A percentile compares a stretch with the other conserved stretches of the same genome.
These are phyloP conservation scores for Sedum album DNA, from an alignment of 164 flowering plant species.

Conservation along the genomic window DNA sequence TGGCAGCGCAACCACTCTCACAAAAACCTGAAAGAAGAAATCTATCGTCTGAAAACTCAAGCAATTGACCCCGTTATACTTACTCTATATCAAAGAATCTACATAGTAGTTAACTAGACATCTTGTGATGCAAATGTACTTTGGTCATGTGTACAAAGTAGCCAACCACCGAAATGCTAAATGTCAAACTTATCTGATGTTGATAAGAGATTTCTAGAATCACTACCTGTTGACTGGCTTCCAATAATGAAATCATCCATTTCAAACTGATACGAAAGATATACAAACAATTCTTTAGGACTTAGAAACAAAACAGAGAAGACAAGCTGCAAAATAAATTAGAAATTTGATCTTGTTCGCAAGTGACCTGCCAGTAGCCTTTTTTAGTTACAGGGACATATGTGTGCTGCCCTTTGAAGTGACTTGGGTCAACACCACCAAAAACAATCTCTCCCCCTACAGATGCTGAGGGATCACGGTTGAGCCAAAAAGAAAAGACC, in stretches of 20 bases:
- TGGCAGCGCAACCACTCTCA: slow-evolving; percentile 48
- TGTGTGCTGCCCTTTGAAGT: slow-evolving; percentile 42
- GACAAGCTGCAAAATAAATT: not conserved
- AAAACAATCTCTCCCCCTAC: slow-evolving; percentile 51
- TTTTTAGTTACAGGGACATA: slow-evolving; percentile 43
- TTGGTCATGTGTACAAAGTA: not conserved
- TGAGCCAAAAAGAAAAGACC: slow-evolving; percentile 55
- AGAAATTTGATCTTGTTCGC: not conserved
- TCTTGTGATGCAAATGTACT: not conserved
- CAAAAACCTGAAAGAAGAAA: slow-evolving; percentile 34
- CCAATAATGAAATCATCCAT: slow-evolving; percentile 69
- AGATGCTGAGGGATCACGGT: slow-evolving; percentile 24
- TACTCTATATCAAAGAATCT: too few relatives aligned
- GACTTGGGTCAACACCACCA: slow-evolving; percentile 47
- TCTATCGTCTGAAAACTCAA: not conserved
- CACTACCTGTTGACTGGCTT: slow-evolving; percentile 56
- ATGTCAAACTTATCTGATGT: not conserved
- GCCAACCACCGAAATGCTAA: not conserved
- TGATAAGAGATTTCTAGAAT: not conserved
- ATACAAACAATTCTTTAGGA: not conserved
- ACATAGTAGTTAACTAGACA: too few relatives aligned
- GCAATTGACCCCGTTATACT: not conserved
- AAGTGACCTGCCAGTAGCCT: slow-evolving; percentile 51
- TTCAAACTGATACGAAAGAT: slow-evolving; percentile 36
- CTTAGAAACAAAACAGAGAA: not conserved